Base-by-base conservation (phyloP, 805 yeast species). In the Pichia occidentalis region DNA sequence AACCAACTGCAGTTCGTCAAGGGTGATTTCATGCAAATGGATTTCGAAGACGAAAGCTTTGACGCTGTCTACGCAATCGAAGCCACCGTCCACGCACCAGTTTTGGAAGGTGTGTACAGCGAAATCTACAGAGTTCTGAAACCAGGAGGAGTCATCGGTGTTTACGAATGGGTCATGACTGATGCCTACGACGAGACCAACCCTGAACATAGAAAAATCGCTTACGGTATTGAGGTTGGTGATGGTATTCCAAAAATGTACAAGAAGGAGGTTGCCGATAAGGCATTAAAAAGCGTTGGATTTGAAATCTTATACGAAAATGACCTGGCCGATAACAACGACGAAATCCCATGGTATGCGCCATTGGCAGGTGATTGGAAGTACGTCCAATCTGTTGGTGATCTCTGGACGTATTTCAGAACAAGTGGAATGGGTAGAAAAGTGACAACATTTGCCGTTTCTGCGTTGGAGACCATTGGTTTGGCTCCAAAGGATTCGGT, bases 1-100 rank as follows among this genome's bases (percentile, higher is more conserved):
- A 71, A 84, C 59, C 80, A 86, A 67, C 70, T 90, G 57, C 70
- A 77, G 20, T 84, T 84, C 54, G 95, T 87, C 51, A 90, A 90
- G 68, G 98, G 98, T 54, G 98, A 90, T 65, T 90, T 90, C 71
- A 92, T 90, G 98, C 92, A 90, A 64, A 85, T 90, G 96, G 97
- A 90, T 54, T 92, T 92, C 54, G 85, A 81, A 63, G 82, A 82
- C 48, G 81, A 80, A 56, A 62, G 92, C 22, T 90, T 92, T 56
- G 98, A 90, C 63, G 95, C 95, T 31, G 97, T 92, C 32, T 90
- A 90, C 57, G 97, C 98, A 47, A 90, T 90, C 57, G 98, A 90
- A 71, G 98, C 98, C 43, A 90, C 98, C 24, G 95, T 87, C 41
- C 98, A 90, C 60, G 97, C 98, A 12, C 98, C 98, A 43, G 81